A percentile compares a stretch with the other conserved stretches of the same genome.
These are phyloP conservation scores for Escovopsis sp. DNA, from an alignment of 2,329 filamentous ascomycete genomes.

Conservation along the genomic window DNA sequence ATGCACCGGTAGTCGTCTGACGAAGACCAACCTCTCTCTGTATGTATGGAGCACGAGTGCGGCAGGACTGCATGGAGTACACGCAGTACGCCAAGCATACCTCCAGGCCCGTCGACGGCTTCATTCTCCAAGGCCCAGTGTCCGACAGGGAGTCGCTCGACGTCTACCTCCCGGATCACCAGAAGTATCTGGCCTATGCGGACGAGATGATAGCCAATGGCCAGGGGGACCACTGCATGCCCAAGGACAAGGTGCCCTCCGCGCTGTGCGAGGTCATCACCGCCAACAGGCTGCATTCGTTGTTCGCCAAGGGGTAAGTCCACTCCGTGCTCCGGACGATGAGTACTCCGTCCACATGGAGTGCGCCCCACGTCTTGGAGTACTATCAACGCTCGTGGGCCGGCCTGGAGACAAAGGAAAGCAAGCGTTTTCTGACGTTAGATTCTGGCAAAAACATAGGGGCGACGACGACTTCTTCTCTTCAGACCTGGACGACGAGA, in stretches of 20 bases:
- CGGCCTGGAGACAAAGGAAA: too few species aligned
- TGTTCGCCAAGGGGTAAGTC: conserved; percentile 34
- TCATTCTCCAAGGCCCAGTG: conserved; percentile 66
- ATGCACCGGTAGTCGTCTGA: conserved; percentile 1
- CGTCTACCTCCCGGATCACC: conserved; percentile 28
- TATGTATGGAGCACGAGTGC: too few species aligned
- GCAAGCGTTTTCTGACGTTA: not conserved
- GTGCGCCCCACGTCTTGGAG: too few species aligned
- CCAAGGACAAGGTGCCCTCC: conserved; percentile 25
- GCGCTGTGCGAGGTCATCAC: conserved; percentile 31
- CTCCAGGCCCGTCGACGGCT: conserved; percentile 49
- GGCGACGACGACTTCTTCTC: conserved; percentile 82
- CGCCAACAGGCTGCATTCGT: conserved; percentile 36
- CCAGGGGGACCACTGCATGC: conserved; percentile 38
- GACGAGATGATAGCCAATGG: conserved; percentile 39
- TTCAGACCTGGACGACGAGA: conserved; percentile 48
- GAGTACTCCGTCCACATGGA: too few species aligned
- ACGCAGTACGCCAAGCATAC: conserved; percentile 25
- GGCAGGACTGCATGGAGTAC: conserved; percentile 42
- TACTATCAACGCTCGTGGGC: too few species aligned
- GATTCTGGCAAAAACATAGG: conserved; percentile 16
- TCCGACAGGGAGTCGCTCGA: conserved; percentile 56
- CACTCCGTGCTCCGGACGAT: too few species aligned
- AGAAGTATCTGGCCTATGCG: conserved; percentile 32
- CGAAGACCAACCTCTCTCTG: too few species aligned